A percentile compares a stretch with the other conserved stretches of the same genome.
Conservation (phyloP, 139 green algal species). For the Closterium sp. region DNA sequence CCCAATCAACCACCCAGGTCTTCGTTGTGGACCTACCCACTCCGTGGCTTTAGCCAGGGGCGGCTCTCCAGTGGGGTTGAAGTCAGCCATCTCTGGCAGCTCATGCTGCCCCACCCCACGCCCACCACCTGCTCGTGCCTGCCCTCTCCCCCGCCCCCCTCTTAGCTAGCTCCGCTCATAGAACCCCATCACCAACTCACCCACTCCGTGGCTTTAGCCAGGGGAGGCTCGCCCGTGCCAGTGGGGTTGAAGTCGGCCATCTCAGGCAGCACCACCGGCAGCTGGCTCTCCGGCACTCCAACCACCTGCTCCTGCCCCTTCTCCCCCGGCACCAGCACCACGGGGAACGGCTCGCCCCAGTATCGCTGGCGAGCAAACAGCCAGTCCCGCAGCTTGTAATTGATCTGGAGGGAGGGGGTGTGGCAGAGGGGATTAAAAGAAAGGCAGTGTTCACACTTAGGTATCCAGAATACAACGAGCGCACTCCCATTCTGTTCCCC, state of each 20-base stretch:
- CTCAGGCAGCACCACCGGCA: constrained; percentile 83
- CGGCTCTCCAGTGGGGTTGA: constrained; percentile 56
- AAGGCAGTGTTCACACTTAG: neutral
- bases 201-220: constrained; percentile 81
- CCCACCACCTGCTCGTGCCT: constrained; percentile 1
- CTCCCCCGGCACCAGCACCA: constrained; percentile 72
- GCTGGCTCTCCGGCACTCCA: constrained; percentile 71
- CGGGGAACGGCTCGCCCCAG: constrained; percentile 97
- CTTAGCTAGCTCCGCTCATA: no score
- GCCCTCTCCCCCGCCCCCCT: no score
- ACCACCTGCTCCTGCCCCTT: constrained; percentile 52
- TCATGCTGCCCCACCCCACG: constrained; percentile 64
- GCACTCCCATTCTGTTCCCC: no score
- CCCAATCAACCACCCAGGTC: no score
- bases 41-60: constrained; percentile 77
- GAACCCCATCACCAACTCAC: constrained; percentile 48
- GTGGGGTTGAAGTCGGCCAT: constrained; percentile 85
- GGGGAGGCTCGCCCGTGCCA: constrained; percentile 77
- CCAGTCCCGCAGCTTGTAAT: constrained; percentile 99
- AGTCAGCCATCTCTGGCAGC: no score
- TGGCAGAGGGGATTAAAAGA: constrained; percentile 15
- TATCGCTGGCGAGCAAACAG: constrained; percentile 97
- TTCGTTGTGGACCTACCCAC: constrained; percentile 64
- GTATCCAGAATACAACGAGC: no score
- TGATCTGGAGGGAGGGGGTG: constrained; percentile 61